Base-by-base conservation (phyloP, 495 filamentous ascomycete species). In the Hypoxylon fuscum region DNA sequence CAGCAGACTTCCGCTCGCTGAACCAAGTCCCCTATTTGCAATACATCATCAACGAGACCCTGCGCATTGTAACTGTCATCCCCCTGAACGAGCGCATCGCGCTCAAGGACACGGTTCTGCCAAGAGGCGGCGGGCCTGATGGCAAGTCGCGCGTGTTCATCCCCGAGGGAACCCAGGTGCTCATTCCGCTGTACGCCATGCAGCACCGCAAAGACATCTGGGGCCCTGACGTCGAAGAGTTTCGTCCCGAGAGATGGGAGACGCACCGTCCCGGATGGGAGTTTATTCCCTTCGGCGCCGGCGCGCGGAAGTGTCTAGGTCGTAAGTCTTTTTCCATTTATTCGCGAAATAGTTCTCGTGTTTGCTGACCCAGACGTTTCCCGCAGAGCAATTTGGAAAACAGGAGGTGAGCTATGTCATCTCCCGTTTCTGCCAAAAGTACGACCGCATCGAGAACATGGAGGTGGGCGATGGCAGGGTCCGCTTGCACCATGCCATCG, bases 21-120 rank as follows among this genome's bases (percentile, higher is more conserved):
- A 75, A 74, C 32, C 69, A 72, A 41, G 63, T 72, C 9, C 56
- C 75, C 25, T 85, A 84, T 50, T 66, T 85, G 20, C 69, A 77
- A 48, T 75, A 78, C 51, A 77, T 82, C 23, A 70, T 79, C 57
- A 81, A 79, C 64, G 83, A 85, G 68, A 59, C 66, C 10, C 64
- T 78, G 1, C 72, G 76, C 15, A 43, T 77, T 40, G 70, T 48
- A 0, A 74, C 75, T 2, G 73, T 75, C 12, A 68, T 79, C n/a
- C 75, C 74, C 10, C 51, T 77, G 15, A 79, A 79, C 52, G 72
- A 72, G 38, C 75, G 80, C 2, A 68, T 74, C 32, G 76, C 81
- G 1, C 50, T 79, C 5, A 48, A 64, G 1, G 79, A 85, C 61
- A 81, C 81, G 1, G 75, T 74, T 1, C 64, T 85, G 5, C 81